Percentiles rank a stretch among this genome's conserved stretches.
Evolutionary conservation across 1,284 basidiomycete species (phyloP).

Genomic region (Pseudozyma sp.): DNA sequence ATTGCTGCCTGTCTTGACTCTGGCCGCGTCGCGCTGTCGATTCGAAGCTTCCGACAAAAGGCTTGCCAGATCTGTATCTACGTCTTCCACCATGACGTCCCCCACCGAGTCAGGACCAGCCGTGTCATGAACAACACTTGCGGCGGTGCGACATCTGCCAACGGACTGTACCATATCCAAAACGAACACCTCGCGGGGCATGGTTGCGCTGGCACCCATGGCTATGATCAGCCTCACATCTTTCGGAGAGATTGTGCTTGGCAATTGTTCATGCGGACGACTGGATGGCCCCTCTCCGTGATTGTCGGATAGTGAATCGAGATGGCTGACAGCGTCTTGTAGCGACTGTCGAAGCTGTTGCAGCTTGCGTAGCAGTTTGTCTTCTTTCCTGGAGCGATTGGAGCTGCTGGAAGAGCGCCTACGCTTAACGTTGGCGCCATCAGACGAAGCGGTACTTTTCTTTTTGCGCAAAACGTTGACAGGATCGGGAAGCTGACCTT

Average conservation of each 20-base stretch:
- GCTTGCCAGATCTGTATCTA: background rate
- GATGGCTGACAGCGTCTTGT: slow-evolving; percentile 16
- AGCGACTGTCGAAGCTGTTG: slow-evolving; percentile 22
- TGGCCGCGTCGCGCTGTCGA: slow-evolving; percentile 17
- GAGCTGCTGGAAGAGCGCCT: slow-evolving; percentile 9
- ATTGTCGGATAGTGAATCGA: slow-evolving; percentile 12
- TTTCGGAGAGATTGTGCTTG: background rate
- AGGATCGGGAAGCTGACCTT: slow-evolving; percentile 48
- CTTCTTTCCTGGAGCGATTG: slow-evolving; percentile 9
- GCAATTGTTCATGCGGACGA: background rate
- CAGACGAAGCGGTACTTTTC: background rate
- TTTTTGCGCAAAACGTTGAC: slow-evolving; percentile 30
- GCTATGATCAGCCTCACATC: slow-evolving; percentile 33
- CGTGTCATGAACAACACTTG: background rate
- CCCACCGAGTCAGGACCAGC: background rate
- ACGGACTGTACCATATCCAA: slow-evolving; percentile 31
- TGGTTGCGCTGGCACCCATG: slow-evolving; percentile 35
- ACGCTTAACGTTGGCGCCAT: background rate
- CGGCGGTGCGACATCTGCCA: slow-evolving; percentile 6
- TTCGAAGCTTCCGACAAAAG: slow-evolving; percentile 14
- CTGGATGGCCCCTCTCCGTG: slow-evolving; percentile 29
- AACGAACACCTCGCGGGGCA: slow-evolving; percentile 35
- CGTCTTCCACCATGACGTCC: background rate
- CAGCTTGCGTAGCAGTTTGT: slow-evolving; percentile 30
- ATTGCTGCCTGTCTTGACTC: slow-evolving; percentile 43